phyloP scores from a whole-genome alignment of 495 filamentous ascomycete species.

The Tuber aestivum region DNA sequence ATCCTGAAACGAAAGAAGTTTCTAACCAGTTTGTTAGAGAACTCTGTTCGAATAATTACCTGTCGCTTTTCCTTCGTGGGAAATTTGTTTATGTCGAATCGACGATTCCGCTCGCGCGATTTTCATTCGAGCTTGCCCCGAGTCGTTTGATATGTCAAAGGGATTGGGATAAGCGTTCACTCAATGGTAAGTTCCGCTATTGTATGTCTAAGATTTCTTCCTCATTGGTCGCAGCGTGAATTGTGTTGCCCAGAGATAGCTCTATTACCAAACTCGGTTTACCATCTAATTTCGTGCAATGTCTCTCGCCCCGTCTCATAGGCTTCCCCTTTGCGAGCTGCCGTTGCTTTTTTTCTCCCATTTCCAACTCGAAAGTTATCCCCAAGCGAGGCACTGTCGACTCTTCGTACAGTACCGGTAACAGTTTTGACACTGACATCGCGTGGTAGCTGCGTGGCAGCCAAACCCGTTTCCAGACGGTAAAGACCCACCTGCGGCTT shows the following conservation, averaged over 20 bases:
- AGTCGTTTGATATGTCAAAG: conserved; percentile 4
- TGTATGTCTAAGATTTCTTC: conserved; percentile 20
- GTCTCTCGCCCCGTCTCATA: conserved; percentile 26
- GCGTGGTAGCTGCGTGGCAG: conserved; percentile 38
- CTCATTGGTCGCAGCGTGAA: conserved; percentile 11
- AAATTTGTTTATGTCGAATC: conserved; percentile 4
- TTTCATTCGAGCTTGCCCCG: background rate
- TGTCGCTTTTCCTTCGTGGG: conserved; percentile 1
- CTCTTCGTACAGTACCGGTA: background rate
- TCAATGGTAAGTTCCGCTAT: conserved; percentile 13
- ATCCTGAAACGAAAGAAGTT: conserved; percentile 6
- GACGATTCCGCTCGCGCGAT: conserved; percentile 2
- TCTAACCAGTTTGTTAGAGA: background rate
- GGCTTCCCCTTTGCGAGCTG: conserved; percentile 10
- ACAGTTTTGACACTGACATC: conserved; percentile 37
- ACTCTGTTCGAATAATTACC: conserved; percentile 1
- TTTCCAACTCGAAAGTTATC: conserved; percentile 8
- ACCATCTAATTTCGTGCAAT: conserved; percentile 14
- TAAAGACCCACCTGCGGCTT: conserved; percentile 13
- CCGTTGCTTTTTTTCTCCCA: conserved; percentile 26
- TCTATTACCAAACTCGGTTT: conserved; percentile 30
- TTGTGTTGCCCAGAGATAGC: conserved; percentile 2
- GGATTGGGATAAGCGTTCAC: background rate
- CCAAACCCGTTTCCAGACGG: conserved; percentile 32
- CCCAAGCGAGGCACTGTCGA: conserved; percentile 18